Base-by-base conservation (phyloP, 805 yeast genomes). In the Candida palmyrensis region DNA sequence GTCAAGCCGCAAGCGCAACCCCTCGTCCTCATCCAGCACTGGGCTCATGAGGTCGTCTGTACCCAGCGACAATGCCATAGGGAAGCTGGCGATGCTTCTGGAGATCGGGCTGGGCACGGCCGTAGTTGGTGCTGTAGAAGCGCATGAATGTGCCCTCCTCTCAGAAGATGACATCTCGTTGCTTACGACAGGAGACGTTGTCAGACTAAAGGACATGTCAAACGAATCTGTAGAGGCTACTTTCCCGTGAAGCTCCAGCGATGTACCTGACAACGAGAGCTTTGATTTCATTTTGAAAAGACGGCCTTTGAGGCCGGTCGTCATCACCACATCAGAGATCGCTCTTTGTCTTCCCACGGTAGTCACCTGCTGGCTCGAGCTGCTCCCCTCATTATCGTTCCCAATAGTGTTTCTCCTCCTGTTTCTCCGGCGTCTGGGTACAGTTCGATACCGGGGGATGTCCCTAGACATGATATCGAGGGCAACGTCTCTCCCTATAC, bases 401-500 rank as follows among this genome's bases (percentile, higher is more conserved):
- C 16, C 9, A 4, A 25, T 28, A 14, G 37, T 27, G 17, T 26
- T 22, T 9, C 35, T 47, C 22, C 62, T 53, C 26, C 71, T 62
- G 22, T 18, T 18, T 29, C 86, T 64, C 43, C 89, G 67, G 40
- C 92, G 68, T 41, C 90, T 62, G 5, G 96, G 95, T 11, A 85
- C 87, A 1, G 90, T 79, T 49, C 92, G 71, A 49, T 80, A 87
- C 27, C 68, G 72, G 9, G 96, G 96, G 51, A 77, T 57, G 31
- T 75, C 79, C 30, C 97, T 70, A 29, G 74, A 70, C 21, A 71
- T 77, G 15, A 90, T 51, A 41, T 92, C 96, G 32, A 88, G 64
- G 2, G 96, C 68, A 20, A 89, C 75, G 44, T 84, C 92, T 32
- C 81, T 80, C 1, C 92, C 97, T 8, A 79, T 72, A 35, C 76